phyloP scores from a whole-genome alignment of 2,329 filamentous ascomycete genomes.

The Aspergillus pseudoglaucus region DNA sequence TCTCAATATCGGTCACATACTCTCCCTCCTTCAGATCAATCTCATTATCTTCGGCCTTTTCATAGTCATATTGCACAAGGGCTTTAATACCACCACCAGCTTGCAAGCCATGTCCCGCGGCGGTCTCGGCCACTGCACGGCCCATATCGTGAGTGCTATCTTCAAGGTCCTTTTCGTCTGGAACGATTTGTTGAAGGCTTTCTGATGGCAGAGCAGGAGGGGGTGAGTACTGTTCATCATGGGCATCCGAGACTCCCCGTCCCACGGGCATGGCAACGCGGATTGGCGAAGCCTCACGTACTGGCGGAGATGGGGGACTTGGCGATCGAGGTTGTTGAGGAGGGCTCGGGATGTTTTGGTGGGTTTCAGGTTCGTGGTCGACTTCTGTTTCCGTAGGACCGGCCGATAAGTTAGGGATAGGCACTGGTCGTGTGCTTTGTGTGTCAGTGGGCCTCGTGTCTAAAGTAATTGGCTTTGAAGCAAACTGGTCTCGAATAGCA shows the following conservation, averaged over 20 bases:
- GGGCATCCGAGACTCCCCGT: conserved; percentile 47
- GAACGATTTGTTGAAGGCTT: conserved; percentile 57
- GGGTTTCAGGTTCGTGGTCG: conserved; percentile 39
- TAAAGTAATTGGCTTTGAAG: conserved; percentile 44
- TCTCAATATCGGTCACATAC: conserved; percentile 83
- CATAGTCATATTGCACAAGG: conserved; percentile 86
- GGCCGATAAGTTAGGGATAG: conserved; percentile 69
- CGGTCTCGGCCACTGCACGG: conserved; percentile 54
- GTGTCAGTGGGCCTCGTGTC: conserved; percentile 59
- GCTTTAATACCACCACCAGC: conserved; percentile 61
- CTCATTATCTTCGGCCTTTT: conserved; percentile 96
- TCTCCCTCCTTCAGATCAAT: conserved; percentile 86
- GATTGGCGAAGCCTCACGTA: conserved; percentile 65
- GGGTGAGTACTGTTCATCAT: conserved; percentile 36
- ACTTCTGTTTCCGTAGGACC: conserved; percentile 46
- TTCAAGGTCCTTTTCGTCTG: conserved; percentile 59
- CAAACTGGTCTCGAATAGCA: conserved; percentile 76
- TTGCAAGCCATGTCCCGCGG: conserved; percentile 42
- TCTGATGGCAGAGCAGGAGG: conserved; percentile 52
- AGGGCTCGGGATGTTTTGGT: conserved; percentile 31
- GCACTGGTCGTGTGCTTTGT: conserved; percentile 60
- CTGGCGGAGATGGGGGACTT: conserved; percentile 44
- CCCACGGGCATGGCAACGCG: conserved; percentile 80
- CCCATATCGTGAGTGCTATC: conserved; percentile 55
- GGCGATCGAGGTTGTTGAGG: conserved; percentile 42